phyloP scores from a whole-genome alignment of 371 early-diverging fungal species.

The Mucor circinelloides region DNA sequence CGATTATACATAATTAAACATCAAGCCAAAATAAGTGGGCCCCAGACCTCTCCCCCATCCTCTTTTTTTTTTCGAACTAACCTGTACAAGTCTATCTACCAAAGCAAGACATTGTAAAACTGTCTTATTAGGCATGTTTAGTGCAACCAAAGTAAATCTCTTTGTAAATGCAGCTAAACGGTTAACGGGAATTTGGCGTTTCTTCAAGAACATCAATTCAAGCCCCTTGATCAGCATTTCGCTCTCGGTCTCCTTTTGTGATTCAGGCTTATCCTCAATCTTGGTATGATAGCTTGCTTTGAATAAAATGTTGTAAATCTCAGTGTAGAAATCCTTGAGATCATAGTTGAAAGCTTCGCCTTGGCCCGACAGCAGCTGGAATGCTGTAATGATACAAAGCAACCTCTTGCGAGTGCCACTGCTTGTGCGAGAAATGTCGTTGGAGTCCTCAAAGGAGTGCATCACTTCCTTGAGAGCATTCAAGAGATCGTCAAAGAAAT shows the following conservation, averaged over 20 bases:
- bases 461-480: slow-evolving; percentile 81
- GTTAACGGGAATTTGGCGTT: slow-evolving; percentile 73
- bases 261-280: slow-evolving; percentile 55
- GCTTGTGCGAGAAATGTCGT: slow-evolving; percentile 39
- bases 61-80: slow-evolving; percentile 9
- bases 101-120: slow-evolving; percentile 39
- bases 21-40: slow-evolving; percentile 2
- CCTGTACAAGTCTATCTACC: slow-evolving; percentile 38
- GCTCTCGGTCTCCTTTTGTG: slow-evolving; percentile 62
- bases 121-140: slow-evolving; percentile 53
- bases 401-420: slow-evolving; percentile 67
- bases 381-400: slow-evolving; percentile 86
- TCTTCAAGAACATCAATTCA: slow-evolving; percentile 81
- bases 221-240: slow-evolving; percentile 80
- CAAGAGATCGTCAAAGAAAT: slow-evolving; percentile 91
- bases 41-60: neutral
- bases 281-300: slow-evolving; percentile 69
- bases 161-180: slow-evolving; percentile 75
- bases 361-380: slow-evolving; percentile 85
- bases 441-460: slow-evolving; percentile 40
- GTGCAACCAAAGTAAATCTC: slow-evolving; percentile 59
- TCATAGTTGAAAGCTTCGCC: slow-evolving; percentile 89
- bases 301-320: slow-evolving; percentile 77
- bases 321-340: slow-evolving; percentile 80
- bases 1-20: slow-evolving; percentile 17